These are phyloP conservation scores for Rhizoclosmatium globosum DNA, from an alignment of 192 early-diverging fungal species.

Conservation along the genomic window DNA sequence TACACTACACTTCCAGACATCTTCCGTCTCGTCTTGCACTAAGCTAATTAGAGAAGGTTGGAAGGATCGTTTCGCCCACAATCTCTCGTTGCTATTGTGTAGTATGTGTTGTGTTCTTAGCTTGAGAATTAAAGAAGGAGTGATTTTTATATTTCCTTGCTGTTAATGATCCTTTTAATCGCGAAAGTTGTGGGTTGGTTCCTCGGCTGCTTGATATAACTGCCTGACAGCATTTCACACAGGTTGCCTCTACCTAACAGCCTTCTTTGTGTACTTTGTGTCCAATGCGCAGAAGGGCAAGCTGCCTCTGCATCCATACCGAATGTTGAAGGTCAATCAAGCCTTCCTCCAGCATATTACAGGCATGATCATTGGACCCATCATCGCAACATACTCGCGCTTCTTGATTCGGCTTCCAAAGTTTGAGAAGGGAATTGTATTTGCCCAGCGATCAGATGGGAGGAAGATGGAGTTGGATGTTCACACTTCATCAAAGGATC, in stretches of 20 bases:
- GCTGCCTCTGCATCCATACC: conserved; percentile 41
- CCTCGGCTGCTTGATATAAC: not conserved
- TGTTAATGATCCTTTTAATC: no score
- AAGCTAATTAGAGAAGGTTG: not conserved
- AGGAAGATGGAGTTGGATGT: conserved; percentile 28
- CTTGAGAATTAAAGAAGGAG: not conserved
- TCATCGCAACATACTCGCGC: conserved; percentile 21
- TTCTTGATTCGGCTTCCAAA: conserved; percentile 6
- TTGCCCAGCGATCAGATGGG: not conserved
- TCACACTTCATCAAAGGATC: conserved; percentile 15
- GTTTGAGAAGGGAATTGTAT: conserved; percentile 1
- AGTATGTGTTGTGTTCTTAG: not conserved
- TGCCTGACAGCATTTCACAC: not conserved
- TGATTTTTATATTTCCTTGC: not conserved
- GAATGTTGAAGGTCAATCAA: conserved; percentile 40
- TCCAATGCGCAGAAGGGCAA: not conserved
- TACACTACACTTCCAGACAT: conserved; percentile 25
- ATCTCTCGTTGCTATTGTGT: not conserved
- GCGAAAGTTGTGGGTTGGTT: not conserved
- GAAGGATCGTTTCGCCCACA: not conserved
- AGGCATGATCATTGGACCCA: conserved; percentile 38
- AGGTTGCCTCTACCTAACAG: not conserved
- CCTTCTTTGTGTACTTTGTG: not conserved
- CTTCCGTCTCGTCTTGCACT: conserved; percentile 42
- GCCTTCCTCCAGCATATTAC: conserved; percentile 34